A percentile compares a stretch with the other conserved stretches of the same genome.
These are phyloP conservation scores for Crithidia expoeki DNA, from an alignment of 208 protist species.

Conservation along the genomic window DNA sequence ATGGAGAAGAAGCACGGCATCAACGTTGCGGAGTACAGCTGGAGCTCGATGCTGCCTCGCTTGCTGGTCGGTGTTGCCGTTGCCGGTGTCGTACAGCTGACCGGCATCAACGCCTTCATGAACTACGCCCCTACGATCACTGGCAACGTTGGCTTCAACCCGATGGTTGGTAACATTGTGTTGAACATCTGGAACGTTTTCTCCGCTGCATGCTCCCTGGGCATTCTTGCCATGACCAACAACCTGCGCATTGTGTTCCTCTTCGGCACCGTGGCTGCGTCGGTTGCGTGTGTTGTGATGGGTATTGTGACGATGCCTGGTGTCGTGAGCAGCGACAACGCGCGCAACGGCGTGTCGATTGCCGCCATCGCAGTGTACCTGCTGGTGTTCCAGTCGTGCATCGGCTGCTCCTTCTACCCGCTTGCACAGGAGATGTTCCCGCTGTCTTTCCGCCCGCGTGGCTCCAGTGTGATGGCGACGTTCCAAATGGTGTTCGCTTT, in stretches of 20 bases:
- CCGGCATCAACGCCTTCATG: constrained; percentile 85
- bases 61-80: constrained; percentile 52
- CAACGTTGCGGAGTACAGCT: constrained; percentile 43
- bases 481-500: constrained; percentile 83
- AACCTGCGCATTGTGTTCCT: constrained; percentile 77
- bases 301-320: constrained; percentile 74
- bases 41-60: constrained; percentile 42
- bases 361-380: constrained; percentile 81
- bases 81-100: constrained; percentile 72
- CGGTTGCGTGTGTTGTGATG: constrained; percentile 60
- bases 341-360: constrained; percentile 70
- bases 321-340: constrained; percentile 41
- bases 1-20: constrained; percentile 22
- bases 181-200: constrained; percentile 87
- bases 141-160: constrained; percentile 52
- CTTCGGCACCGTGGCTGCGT: constrained; percentile 48
- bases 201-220: constrained; percentile 62
- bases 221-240: constrained; percentile 58
- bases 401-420: constrained; percentile 80
- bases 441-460: constrained; percentile 64
- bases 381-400: constrained; percentile 68
- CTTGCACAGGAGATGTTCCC: constrained; percentile 85
- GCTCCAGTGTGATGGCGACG: constrained; percentile 61
- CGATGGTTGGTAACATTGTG: constrained; percentile 72
- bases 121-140: constrained; percentile 86